Conservation (phyloP, 495 filamentous ascomycete species). For the Talaromyces stipitatus region DNA sequence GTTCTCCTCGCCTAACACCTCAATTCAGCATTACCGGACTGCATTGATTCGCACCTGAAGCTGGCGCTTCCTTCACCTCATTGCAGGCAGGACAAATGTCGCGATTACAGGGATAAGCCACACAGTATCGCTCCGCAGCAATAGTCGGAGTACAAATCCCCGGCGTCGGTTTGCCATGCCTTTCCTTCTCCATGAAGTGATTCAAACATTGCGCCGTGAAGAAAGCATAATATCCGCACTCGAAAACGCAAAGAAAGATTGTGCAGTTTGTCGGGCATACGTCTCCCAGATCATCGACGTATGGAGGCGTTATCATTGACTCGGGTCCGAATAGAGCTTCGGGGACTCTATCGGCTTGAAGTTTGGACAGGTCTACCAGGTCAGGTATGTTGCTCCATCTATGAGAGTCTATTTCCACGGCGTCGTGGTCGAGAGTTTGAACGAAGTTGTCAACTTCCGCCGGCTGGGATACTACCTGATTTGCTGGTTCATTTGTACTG, state of each 20-base stretch:
- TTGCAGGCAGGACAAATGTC: background rate
- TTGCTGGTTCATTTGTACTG: background rate
- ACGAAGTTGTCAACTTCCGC: background rate
- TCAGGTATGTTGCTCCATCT: background rate
- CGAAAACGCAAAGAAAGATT: background rate
- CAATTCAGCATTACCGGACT: too few species aligned
- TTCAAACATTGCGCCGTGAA: background rate
- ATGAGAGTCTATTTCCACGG: background rate
- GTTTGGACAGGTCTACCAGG: background rate
- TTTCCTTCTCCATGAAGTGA: background rate
- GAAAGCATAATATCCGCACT: background rate
- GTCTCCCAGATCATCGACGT: background rate
- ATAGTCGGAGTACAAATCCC: background rate
- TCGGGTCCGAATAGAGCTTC: background rate
- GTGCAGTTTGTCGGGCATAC: background rate
- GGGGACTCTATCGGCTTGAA: background rate
- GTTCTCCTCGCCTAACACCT: too few species aligned
- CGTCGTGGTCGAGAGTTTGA: background rate
- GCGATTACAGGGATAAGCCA: background rate
- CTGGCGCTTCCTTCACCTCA: too few species aligned
- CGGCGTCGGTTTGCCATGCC: background rate
- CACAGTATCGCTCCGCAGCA: background rate
- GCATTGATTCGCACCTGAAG: too few species aligned
- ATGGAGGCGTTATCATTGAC: background rate
- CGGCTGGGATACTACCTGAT: background rate